A percentile compares a stretch with the other conserved stretches of the same genome.
Conservation (phyloP, 1,139 yeast genomes). For the Pneumocystis canis region DNA sequence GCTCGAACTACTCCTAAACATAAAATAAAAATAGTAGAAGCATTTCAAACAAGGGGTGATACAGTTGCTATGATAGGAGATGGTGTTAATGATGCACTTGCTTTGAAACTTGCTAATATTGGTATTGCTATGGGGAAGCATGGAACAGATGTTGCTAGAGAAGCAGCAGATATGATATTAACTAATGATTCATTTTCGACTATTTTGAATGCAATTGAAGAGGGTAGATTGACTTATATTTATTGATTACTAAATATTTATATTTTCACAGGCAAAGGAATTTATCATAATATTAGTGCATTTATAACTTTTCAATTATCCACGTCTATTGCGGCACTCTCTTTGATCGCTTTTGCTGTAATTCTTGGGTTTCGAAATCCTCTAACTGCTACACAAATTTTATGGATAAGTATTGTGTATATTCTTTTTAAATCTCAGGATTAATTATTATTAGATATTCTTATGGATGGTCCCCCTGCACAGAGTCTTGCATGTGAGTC, state of each 20-base stretch:
- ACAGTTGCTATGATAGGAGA: constrained; percentile 99
- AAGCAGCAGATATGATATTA: constrained; percentile 94
- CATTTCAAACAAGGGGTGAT: constrained; percentile 82
- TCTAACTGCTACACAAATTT: constrained; percentile 94
- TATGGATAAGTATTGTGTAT: constrained; percentile 47
- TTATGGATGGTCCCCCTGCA: constrained; percentile 99
- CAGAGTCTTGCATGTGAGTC: constrained; percentile 96
- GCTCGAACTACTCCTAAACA: constrained; percentile 97
- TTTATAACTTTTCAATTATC: constrained; percentile 88
- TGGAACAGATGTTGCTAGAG: constrained; percentile 97
- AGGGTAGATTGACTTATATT: constrained; percentile 29
- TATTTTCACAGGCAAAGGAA: constrained; percentile 48
- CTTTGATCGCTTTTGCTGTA: constrained; percentile 76
- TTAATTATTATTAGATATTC: constrained; percentile 36
- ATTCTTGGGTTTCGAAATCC: constrained; percentile 83
- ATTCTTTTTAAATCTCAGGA: not conserved
- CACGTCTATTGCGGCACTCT: constrained; percentile 86
- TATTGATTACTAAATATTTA: not conserved
- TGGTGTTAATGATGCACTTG: constrained; percentile 99
- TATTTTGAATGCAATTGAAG: constrained; percentile 80
- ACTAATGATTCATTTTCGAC: constrained; percentile 95
- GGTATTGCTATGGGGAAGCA: constrained; percentile 95
- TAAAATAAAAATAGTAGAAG: constrained; percentile 79
- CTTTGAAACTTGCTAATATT: constrained; percentile 87
- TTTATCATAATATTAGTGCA: constrained; percentile 83